Conservation (phyloP, 2,329 filamentous ascomycete genomes). For the Nannizziopsis barbatae region DNA sequence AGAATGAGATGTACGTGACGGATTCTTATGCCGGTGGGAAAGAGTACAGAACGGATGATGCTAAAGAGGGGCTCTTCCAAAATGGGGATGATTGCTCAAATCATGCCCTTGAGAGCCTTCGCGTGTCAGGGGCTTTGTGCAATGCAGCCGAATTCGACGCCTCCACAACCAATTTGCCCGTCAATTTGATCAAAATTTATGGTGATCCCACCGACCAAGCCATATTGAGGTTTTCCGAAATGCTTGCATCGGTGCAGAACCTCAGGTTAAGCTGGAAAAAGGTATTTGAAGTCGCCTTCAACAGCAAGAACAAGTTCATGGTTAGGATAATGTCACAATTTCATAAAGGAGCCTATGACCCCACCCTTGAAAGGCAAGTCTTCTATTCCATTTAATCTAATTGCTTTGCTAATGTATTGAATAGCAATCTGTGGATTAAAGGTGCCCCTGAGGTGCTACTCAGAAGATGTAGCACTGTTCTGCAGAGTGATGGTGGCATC, state of each 20-base stretch:
- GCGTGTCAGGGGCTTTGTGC: slow-evolving; percentile 54
- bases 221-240: slow-evolving; percentile 59
- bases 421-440: slow-evolving; percentile 53
- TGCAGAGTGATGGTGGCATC: slow-evolving; percentile 45
- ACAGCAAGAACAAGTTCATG: slow-evolving; percentile 79
- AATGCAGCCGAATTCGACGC: slow-evolving; percentile 67
- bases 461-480: slow-evolving; percentile 48
- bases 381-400: neutral
- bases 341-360: slow-evolving; percentile 1
- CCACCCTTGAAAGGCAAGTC: slow-evolving; percentile 30
- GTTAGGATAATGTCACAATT: slow-evolving; percentile 47
- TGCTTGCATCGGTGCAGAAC: slow-evolving; percentile 49
- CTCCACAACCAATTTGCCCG: slow-evolving; percentile 47
- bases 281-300: slow-evolving; percentile 60
- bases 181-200: slow-evolving; percentile 53
- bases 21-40: slow-evolving; percentile 51
- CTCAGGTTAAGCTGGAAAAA: slow-evolving; percentile 53
- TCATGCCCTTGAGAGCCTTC: slow-evolving; percentile 47
- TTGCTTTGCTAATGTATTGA: slow-evolving; percentile 1
- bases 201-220: slow-evolving; percentile 70
- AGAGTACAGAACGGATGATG: slow-evolving; percentile 43
- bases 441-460: slow-evolving; percentile 67
- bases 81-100: slow-evolving; percentile 18
- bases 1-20: slow-evolving; percentile 64
- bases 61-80: slow-evolving; percentile 33